These are phyloP conservation scores for Linderniella brevidens DNA, from an alignment of 257 asterid genomes.

Conservation along the genomic window DNA sequence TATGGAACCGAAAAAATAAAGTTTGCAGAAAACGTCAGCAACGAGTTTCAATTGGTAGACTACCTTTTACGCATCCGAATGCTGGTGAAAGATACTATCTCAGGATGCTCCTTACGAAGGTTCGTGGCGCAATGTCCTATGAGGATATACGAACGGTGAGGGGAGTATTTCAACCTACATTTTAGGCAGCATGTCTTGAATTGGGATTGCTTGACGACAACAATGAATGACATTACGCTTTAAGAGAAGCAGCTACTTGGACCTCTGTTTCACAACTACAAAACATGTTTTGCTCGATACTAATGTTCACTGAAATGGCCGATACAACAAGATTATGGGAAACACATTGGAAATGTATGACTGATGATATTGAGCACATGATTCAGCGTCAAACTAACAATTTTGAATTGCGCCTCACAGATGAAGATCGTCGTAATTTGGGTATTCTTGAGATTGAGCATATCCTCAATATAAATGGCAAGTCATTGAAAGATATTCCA, in stretches of 20 bases:
- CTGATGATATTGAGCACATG: too few species aligned
- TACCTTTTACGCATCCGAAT: slow-evolving; percentile 1
- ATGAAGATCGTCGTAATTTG: too few species aligned
- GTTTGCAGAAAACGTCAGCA: neutral
- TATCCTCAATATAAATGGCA: too few species aligned
- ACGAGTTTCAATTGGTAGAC: neutral
- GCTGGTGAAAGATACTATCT: neutral
- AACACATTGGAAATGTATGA: too few species aligned
- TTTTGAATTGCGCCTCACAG: too few species aligned
- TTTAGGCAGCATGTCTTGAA: too few species aligned
- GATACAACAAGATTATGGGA: too few species aligned
- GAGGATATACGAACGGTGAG: slow-evolving; percentile 3
- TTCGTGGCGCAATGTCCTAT: slow-evolving; percentile 1
- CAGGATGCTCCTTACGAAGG: neutral
- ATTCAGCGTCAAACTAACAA: too few species aligned
- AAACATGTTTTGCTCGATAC: neutral
- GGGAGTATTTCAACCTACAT: slow-evolving; percentile 1
- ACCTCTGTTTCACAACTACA: slow-evolving; percentile 3
- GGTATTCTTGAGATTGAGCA: too few species aligned
- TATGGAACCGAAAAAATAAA: neutral
- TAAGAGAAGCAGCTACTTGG: slow-evolving; percentile 7
- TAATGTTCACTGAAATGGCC: too few species aligned
- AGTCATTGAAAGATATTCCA: too few species aligned
- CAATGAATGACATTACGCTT: neutral
- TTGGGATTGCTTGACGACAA: too few species aligned